Conservation (phyloP, 768 basidiomycete genomes). For the Dentipellis fragilis region DNA sequence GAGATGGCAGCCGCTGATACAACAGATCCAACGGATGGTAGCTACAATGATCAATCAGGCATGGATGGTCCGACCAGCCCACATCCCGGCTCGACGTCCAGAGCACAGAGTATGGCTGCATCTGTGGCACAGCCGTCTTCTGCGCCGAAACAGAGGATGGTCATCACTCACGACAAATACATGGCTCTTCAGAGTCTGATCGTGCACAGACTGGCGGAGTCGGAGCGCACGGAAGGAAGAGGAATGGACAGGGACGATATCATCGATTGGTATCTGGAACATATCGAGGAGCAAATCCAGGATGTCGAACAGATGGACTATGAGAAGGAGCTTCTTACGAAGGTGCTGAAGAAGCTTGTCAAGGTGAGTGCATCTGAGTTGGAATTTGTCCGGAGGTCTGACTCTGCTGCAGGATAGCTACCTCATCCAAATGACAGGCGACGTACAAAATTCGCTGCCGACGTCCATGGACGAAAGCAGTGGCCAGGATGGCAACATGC, state of each 20-base stretch:
- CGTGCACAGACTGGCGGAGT: conserved; percentile 68
- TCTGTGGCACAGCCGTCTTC: conserved; percentile 17
- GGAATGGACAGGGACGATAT: conserved; percentile 87
- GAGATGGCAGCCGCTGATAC: conserved; percentile 57
- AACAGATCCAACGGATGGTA: conserved; percentile 40
- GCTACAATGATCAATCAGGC: conserved; percentile 26
- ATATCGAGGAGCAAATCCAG: conserved; percentile 73
- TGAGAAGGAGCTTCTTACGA: conserved; percentile 82
- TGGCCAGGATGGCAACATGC: conserved; percentile 45
- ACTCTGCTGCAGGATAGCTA: conserved; percentile 59
- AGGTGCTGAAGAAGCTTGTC: conserved; percentile 81
- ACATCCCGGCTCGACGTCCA: conserved; percentile 14
- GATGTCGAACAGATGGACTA: conserved; percentile 83
- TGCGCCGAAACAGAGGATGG: conserved; percentile 60
- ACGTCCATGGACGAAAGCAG: conserved; percentile 53
- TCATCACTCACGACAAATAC: conserved; percentile 95
- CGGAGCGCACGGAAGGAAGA: conserved; percentile 63
- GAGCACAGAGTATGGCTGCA: conserved; percentile 14
- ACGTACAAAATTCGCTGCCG: conserved; percentile 69
- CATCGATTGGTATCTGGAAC: conserved; percentile 94
- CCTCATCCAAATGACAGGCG: conserved; percentile 74
- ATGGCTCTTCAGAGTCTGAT: conserved; percentile 83
- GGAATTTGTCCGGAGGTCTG: neutral
- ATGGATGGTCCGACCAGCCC: conserved; percentile 17
- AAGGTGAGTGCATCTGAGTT: conserved; percentile 48